These are phyloP conservation scores for Knufia fluminis DNA, from an alignment of 2,329 filamentous ascomycete genomes.

Conservation along the genomic window DNA sequence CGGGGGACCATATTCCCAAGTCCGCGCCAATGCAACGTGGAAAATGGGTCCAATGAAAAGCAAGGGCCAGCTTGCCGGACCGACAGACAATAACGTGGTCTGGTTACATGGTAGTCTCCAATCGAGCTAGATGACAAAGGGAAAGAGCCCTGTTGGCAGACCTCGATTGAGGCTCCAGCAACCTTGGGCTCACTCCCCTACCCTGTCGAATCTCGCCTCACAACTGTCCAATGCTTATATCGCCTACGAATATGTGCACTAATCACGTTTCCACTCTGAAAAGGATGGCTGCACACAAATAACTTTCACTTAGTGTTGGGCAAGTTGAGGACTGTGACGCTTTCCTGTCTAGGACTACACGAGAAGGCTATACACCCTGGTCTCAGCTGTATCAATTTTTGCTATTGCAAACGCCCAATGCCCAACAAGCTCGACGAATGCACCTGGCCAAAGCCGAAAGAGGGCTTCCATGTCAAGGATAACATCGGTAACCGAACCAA, in stretches of 20 bases:
- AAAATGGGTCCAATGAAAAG: neutral
- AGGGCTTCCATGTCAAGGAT: neutral
- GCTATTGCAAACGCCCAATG: neutral
- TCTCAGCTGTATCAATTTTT: neutral
- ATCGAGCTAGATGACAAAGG: neutral
- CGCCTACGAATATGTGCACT: neutral
- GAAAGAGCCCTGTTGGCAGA: neutral
- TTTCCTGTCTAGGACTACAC: neutral
- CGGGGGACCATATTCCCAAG: neutral
- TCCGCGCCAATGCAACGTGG: constrained; percentile 1
- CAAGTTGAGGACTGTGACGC: neutral
- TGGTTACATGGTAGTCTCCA: neutral
- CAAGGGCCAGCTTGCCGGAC: neutral
- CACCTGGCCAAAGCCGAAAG: neutral
- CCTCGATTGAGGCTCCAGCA: neutral
- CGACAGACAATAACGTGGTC: neutral
- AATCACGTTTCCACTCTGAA: too few relatives aligned
- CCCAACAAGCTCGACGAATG: neutral
- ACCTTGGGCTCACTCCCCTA: neutral
- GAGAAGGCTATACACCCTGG: neutral
- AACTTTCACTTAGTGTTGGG: neutral
- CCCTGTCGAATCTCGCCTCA: constrained; percentile 2
- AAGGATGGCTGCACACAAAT: neutral
- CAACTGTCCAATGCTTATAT: neutral
- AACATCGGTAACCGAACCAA: too few relatives aligned